Evolutionary conservation across 1,284 basidiomycete species (phyloP).

Genomic region (Fomes fomentarius): DNA sequence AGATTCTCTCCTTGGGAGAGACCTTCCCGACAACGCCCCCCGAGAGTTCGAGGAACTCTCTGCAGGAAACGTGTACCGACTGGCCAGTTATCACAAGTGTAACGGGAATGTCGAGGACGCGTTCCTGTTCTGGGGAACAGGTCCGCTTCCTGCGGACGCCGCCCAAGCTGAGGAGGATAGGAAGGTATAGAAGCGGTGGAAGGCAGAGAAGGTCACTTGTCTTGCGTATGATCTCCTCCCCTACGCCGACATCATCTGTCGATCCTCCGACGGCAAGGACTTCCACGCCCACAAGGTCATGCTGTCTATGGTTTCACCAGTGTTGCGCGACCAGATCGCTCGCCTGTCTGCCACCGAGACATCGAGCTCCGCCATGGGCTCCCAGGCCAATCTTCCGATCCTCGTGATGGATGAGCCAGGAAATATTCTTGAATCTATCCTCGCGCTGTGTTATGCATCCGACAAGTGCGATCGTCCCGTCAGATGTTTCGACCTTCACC

Average conservation of each 20-base stretch:
- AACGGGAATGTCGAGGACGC: not conserved
- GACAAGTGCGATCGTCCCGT: no score
- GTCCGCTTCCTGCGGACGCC: not conserved
- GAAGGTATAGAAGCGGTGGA: no score
- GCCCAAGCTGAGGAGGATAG: not conserved
- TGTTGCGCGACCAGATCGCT: not conserved
- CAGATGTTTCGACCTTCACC: not conserved
- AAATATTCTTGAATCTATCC: no score
- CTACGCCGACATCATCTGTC: constrained; percentile 43
- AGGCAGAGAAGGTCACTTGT: no score
- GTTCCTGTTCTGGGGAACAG: not conserved
- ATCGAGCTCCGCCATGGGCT: no score
- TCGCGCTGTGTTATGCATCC: no score
- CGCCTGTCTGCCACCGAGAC: not conserved
- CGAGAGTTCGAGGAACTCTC: constrained; percentile 9
- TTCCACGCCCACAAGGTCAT: constrained; percentile 47
- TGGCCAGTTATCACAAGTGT: constrained; percentile 3
- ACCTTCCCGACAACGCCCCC: constrained; percentile 6
- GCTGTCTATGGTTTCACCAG: constrained; percentile 46
- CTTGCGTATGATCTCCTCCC: not conserved
- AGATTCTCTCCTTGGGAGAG: not conserved
- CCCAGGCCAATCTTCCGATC: no score
- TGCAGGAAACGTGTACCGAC: constrained; percentile 12
- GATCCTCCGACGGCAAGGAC: constrained; percentile 49
- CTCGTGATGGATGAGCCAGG: no score